Conservation (phyloP, 176 grass and related monocot genomes). For the Eragrostis curvula region DNA sequence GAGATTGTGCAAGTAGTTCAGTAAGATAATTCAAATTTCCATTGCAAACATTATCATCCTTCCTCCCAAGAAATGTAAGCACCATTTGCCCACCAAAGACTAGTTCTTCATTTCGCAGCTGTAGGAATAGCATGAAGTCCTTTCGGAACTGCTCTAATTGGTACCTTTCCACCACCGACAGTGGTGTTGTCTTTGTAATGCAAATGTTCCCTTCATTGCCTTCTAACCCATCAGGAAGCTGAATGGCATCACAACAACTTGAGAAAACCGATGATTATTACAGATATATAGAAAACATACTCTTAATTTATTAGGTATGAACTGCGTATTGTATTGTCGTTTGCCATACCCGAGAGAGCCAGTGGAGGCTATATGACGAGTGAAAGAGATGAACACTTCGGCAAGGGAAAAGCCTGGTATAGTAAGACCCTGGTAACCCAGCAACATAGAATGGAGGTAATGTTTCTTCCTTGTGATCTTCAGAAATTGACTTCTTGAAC, state of each 20-base stretch:
- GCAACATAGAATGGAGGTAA: slow-evolving; percentile 15
- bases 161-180: slow-evolving; percentile 37
- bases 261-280: slow-evolving; percentile 16
- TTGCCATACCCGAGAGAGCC: too few relatives aligned
- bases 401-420: slow-evolving; percentile 46
- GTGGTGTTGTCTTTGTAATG: slow-evolving; percentile 30
- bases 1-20: not conserved
- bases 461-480: not conserved
- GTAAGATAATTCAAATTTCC: not conserved
- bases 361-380: too few relatives aligned
- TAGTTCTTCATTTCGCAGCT: slow-evolving; percentile 40
- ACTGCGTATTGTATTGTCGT: slow-evolving; percentile 1
- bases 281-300: too few relatives aligned
- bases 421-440: slow-evolving; percentile 50
- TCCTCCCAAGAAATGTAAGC: slow-evolving; percentile 38
- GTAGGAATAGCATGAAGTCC: slow-evolving; percentile 48
- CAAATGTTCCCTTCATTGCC: not conserved
- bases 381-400: not conserved
- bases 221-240: not conserved
- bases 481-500: not conserved
- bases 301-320: slow-evolving; percentile 3
- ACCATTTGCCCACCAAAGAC: not conserved
- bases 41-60: not conserved
- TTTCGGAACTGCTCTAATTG: slow-evolving; percentile 38
- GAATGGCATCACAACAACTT: slow-evolving; percentile 12